Evolutionary conservation across 192 early-diverging fungal species (phyloP), one percentile per base, ranked within the genome.

Genomic region (Linnemannia exigua): DNA sequence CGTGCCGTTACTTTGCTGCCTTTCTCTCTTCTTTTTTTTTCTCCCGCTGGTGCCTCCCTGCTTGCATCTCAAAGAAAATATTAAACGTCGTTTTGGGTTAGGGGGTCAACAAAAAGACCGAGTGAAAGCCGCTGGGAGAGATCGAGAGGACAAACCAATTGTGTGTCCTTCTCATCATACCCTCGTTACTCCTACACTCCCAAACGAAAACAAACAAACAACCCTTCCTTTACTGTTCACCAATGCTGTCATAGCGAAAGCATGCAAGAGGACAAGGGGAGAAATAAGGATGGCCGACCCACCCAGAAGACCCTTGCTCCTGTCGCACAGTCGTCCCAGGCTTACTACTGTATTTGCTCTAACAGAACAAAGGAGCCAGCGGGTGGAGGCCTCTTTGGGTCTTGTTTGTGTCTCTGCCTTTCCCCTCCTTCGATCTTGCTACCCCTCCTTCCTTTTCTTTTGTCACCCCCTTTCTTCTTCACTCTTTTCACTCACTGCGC

Each of bases 41-140:
- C 28, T 63, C 58, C 58, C 58, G 58, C 58, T 63, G 58, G 28
- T 63, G 28, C 58, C 58, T 63, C 58, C 28, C 58, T 31, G 58
- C 25, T 63, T 63, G 11, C 58, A 15, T 63, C 22, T 31, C 2
- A 12, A 63, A n/a, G 58, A 12, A 63, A 31, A 33, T 31, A 44
- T 12, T 3, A 15, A 63, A 31, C 58, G 58, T 61, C 25, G 25
- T 61, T 63, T 63, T 63, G 58, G 28, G 58, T 63, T 63, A 63
- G 58, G 58, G 58, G 58, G 58, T 63, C 14, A 33, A 58, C 54
- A 58, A 63, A 31, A 33, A 33, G 28, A 15, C n/a, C 25, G 58
- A 31, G 12, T 25, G 28, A 12, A 44, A 22, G 58, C 58, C 58
- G 28, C 25, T 63, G 58, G 28, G 58, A 31, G 58, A 63, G n/a